Conservation (phyloP, 192 early-diverging fungal genomes). For the Coemansia furcata region DNA sequence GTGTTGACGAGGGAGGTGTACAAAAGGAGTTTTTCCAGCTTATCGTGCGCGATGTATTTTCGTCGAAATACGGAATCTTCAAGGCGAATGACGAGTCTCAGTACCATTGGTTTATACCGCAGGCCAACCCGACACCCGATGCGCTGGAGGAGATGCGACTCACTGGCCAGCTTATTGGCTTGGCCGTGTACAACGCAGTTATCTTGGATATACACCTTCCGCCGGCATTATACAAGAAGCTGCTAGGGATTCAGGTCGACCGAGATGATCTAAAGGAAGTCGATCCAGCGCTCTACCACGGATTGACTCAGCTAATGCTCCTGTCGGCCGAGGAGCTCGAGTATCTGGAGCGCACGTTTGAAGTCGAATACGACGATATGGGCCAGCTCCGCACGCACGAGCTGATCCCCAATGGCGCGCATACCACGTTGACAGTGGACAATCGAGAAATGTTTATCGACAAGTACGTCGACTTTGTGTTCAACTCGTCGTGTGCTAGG, state of each 20-base stretch:
- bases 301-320: constrained; percentile 68
- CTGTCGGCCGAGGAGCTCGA: constrained; percentile 66
- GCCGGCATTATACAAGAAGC: constrained; percentile 80
- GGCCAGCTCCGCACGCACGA: constrained; percentile 64
- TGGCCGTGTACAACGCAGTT: constrained; percentile 90
- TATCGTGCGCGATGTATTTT: constrained; percentile 84
- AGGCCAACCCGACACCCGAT: constrained; percentile 50
- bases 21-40: constrained; percentile 94
- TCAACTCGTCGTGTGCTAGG: constrained; percentile 65
- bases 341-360: constrained; percentile 79
- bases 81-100: constrained; percentile 75
- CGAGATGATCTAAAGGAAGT: constrained; percentile 75
- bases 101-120: constrained; percentile 82
- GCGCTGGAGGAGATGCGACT: constrained; percentile 79
- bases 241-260: constrained; percentile 64
- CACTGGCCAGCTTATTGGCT: constrained; percentile 81
- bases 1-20: constrained; percentile 91
- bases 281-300: constrained; percentile 74
- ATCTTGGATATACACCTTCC: constrained; percentile 93
- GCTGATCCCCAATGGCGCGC: constrained; percentile 64
- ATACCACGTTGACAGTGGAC: constrained; percentile 63
- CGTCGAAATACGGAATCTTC: constrained; percentile 81
- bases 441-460: constrained; percentile 83
- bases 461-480: constrained; percentile 74
- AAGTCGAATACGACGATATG: constrained; percentile 68